phyloP scores from a whole-genome alignment of 192 early-diverging fungal species.

The Irineochytrium annulatum region DNA sequence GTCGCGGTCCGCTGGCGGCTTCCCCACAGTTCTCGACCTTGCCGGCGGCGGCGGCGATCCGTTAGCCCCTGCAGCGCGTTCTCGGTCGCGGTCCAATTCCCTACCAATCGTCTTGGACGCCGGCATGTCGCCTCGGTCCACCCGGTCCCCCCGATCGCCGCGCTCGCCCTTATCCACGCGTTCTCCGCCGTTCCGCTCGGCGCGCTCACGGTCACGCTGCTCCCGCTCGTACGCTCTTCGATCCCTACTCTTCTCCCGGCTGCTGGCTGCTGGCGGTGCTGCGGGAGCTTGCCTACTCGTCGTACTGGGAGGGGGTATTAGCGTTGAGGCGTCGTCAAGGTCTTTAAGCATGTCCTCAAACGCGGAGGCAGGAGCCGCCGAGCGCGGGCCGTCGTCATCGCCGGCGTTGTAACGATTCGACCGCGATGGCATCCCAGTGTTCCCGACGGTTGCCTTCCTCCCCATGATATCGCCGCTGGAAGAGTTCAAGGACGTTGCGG shows the following conservation, averaged over 20 bases:
- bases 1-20: not conserved
- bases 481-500: no score
- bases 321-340: conserved; percentile 4
- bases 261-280: not conserved
- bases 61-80: not conserved
- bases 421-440: no score
- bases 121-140: no score
- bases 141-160: not conserved
- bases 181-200: no score
- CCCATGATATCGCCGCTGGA: no score
- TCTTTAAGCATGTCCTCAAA: conserved; percentile 15
- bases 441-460: no score
- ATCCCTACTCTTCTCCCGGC: not conserved
- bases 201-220: no score
- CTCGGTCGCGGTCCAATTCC: not conserved
- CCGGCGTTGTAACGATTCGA: no score
- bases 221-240: no score
- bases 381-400: not conserved
- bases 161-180: no score
- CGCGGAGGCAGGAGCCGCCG: not conserved
- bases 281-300: not conserved
- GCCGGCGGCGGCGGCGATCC: not conserved
- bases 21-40: not conserved
- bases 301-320: not conserved
- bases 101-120: no score